Evolutionary conservation across 352 stramenopile species (phyloP), one percentile per base, ranked within the genome.

Genomic region (Blastocystis sp.): DNA sequence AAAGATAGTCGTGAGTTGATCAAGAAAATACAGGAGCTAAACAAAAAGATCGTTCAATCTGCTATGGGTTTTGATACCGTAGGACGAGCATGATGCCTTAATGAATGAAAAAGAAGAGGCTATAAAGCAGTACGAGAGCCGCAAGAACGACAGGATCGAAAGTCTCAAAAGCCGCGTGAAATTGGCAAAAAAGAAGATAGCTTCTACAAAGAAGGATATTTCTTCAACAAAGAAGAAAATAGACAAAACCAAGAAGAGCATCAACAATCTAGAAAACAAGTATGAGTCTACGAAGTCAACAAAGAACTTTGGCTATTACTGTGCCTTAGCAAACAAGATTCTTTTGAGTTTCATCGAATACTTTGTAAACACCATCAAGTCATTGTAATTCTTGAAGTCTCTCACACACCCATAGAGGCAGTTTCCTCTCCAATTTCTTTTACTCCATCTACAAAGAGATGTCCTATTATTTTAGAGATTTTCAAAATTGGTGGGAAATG

Each of bases 131-230:
- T 23, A 53, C 23, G 47, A 84, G 68, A 41, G 26, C 13, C 6
- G 53, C 53, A 66, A 84, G 53, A 68, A 84, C 37, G 50, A 66
- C 53, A 66, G 62, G n/a, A 68, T 84, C 9, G 26, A 61, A 34
- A 84, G 20, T 47, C 15, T 84, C 15, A 53, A 84, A 41, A 66
- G 15, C 7, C 15, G 47, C 47, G 68, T 84, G 0, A 29, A 64
- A 20, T n/a, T 39, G 7, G 29, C 68, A 13, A 26, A 66, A 13
- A 54, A 41, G 20, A 66, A 66, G 73, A 84, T 84, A 34, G 53
- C 20, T 9, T 26, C 5, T 6, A n/a, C 9, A 18, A 66, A 84
- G 50, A 84, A 43, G 50, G 73, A 84, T n/a, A 84, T 84, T 29
- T 39, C 41, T 7, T 18, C 37, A 29, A 56, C 41, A 56, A 80